phyloP scores from a whole-genome alignment of 805 yeast species.

The Clavispora asparagi region DNA sequence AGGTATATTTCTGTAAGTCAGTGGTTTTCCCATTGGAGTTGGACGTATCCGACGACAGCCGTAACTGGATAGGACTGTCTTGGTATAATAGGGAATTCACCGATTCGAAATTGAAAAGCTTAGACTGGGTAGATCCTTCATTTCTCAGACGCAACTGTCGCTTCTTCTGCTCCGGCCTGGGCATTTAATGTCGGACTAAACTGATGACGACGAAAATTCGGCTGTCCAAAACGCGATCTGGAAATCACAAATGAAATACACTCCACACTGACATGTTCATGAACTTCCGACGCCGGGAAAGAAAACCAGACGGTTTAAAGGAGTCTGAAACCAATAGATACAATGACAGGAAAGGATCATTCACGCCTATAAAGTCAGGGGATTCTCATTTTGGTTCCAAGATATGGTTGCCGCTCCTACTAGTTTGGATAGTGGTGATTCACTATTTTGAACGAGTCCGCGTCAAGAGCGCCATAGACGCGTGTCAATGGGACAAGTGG shows the following conservation, averaged over 20 bases:
- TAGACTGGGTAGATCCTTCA: slow-evolving; percentile 3
- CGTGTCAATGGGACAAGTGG: slow-evolving; percentile 60
- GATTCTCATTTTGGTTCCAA: slow-evolving; percentile 4
- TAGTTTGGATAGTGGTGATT: slow-evolving; percentile 22
- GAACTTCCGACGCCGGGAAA: slow-evolving; percentile 2
- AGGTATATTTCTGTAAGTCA: slow-evolving; percentile 7
- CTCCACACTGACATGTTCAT: background rate
- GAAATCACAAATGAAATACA: background rate
- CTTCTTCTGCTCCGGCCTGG: slow-evolving; percentile 6
- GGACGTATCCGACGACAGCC: slow-evolving; percentile 3
- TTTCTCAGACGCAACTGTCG: slow-evolving; percentile 29
- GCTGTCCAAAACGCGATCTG: background rate
- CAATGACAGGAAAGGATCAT: background rate
- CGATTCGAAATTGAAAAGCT: slow-evolving; percentile 32
- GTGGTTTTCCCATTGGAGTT: background rate
- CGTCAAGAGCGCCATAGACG: slow-evolving; percentile 19
- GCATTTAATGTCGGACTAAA: background rate
- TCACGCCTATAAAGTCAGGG: background rate
- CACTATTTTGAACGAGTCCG: slow-evolving; percentile 30
- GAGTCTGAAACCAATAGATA: background rate
- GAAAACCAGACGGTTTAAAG: background rate
- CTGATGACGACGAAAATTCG: background rate
- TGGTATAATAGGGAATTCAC: slow-evolving; percentile 21
- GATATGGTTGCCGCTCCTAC: slow-evolving; percentile 6
- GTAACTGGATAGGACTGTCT: slow-evolving; percentile 17